phyloP scores from a whole-genome alignment of 1,284 basidiomycete species.

The Stygiomarasmius scandens region DNA sequence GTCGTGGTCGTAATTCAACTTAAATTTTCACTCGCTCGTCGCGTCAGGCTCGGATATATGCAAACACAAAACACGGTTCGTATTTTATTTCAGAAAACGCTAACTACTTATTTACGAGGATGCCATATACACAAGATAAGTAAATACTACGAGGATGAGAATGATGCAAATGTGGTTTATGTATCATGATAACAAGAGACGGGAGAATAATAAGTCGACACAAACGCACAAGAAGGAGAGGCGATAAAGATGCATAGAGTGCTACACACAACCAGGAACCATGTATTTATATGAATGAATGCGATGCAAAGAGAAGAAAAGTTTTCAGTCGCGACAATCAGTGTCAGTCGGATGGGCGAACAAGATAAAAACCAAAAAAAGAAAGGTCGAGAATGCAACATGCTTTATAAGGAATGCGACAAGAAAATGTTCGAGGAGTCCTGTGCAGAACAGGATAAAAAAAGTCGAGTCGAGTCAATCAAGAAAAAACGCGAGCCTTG shows the following conservation, averaged over 20 bases:
- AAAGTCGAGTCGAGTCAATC: background rate
- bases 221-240: background rate
- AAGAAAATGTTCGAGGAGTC: background rate
- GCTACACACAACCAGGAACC: background rate
- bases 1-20: background rate
- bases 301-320: background rate
- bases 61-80: background rate
- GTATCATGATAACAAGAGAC: background rate
- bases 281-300: background rate
- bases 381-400: too few species aligned
- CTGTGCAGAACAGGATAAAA: background rate
- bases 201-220: conserved; percentile 2
- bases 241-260: conserved; percentile 1
- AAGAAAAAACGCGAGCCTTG: background rate
- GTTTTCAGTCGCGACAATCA: background rate
- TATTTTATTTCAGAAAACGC: conserved; percentile 1
- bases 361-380: background rate
- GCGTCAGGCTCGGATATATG: background rate
- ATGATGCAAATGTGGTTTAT: background rate
- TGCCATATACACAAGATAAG: background rate
- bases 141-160: background rate
- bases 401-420: background rate
- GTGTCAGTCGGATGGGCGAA: background rate
- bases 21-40: background rate
- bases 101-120: background rate